Evolutionary conservation across 2,329 filamentous ascomycete genomes (phyloP).

Genomic region (Colletotrichum trifolii): DNA sequence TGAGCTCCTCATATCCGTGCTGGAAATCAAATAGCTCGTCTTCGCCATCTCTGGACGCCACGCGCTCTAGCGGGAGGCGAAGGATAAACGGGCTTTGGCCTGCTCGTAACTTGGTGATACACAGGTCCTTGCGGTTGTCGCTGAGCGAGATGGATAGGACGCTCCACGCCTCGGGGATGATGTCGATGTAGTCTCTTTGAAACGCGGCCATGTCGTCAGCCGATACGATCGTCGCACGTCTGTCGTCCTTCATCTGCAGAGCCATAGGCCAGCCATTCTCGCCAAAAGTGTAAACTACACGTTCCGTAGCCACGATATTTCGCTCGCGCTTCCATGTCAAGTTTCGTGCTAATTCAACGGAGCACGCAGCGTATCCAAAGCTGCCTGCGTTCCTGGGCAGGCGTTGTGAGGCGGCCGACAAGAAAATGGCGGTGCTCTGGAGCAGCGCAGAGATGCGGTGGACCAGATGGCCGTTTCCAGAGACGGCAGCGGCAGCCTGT

Average conservation of each 20-base stretch:
- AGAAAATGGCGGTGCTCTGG: slow-evolving; percentile 72
- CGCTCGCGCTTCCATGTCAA: slow-evolving; percentile 74
- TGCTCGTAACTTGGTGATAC: slow-evolving; percentile 85
- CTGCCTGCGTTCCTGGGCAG: slow-evolving; percentile 59
- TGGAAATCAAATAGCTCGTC: slow-evolving; percentile 84
- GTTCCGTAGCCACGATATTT: slow-evolving; percentile 50
- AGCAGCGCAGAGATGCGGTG: slow-evolving; percentile 72
- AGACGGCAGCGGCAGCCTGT: slow-evolving; percentile 65
- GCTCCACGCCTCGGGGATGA: slow-evolving; percentile 85
- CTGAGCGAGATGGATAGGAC: slow-evolving; percentile 87
- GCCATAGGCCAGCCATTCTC: slow-evolving; percentile 48
- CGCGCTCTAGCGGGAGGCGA: slow-evolving; percentile 84
- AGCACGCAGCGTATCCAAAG: slow-evolving; percentile 70
- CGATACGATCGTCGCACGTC: slow-evolving; percentile 58
- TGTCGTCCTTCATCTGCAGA: slow-evolving; percentile 39
- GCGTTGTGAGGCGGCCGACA: slow-evolving; percentile 68
- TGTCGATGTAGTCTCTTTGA: slow-evolving; percentile 84
- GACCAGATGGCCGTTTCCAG: slow-evolving; percentile 68
- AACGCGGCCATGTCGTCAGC: slow-evolving; percentile 71
- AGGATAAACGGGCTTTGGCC: slow-evolving; percentile 85
- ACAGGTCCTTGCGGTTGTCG: slow-evolving; percentile 84
- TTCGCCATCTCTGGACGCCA: slow-evolving; percentile 83
- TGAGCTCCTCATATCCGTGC: slow-evolving; percentile 81
- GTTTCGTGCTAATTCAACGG: slow-evolving; percentile 76
- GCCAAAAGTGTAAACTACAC: slow-evolving; percentile 41